phyloP scores from a whole-genome alignment of 768 basidiomycete genomes.

The Agrocybe pediades region DNA sequence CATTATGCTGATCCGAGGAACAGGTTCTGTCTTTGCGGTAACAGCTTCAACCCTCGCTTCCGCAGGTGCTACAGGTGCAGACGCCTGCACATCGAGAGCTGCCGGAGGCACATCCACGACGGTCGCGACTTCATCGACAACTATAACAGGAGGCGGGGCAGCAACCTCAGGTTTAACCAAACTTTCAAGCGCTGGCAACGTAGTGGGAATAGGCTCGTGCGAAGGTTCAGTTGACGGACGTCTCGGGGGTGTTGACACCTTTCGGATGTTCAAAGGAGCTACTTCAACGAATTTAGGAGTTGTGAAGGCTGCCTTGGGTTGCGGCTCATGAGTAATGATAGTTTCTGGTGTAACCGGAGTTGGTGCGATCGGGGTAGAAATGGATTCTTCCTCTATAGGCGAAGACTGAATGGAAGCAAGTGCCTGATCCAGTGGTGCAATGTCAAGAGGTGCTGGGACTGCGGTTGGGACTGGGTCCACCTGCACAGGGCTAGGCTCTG shows the following conservation, averaged over 20 bases:
- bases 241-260: conserved; percentile 6
- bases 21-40: neutral
- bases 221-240: neutral
- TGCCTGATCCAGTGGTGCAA: neutral
- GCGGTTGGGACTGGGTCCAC: neutral
- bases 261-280: conserved; percentile 11
- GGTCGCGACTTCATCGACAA: neutral
- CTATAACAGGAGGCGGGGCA: neutral
- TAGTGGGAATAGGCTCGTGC: conserved; percentile 1
- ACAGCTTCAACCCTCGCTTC: neutral
- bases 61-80: neutral
- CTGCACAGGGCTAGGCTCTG: neutral
- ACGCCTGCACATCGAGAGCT: neutral
- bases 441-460: neutral
- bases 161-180: neutral
- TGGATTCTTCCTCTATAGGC: neutral
- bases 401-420: neutral
- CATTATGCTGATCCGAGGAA: neutral
- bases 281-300: conserved; percentile 3
- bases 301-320: neutral
- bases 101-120: neutral
- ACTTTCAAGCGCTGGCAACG: neutral
- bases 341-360: neutral
- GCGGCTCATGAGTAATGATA: neutral
- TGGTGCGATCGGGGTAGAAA: neutral